Base-by-base conservation (phyloP, 1,284 basidiomycete species). In the Cutaneotrichosporon cutaneum region DNA sequence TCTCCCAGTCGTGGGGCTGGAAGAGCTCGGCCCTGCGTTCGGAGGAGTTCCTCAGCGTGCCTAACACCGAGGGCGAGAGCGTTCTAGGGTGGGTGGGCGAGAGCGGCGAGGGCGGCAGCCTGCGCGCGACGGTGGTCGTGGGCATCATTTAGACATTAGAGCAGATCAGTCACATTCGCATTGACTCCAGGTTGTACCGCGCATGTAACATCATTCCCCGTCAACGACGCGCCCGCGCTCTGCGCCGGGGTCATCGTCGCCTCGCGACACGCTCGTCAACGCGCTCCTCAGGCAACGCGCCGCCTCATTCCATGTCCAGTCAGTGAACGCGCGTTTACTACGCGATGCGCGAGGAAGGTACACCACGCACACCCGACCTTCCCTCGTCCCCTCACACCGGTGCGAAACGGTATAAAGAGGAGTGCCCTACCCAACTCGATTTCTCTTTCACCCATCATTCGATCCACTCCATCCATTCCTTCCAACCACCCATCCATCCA, bases 91-190 rank as follows among this genome's bases (percentile, higher is more conserved):
- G 75, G 71, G 69, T 70, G 16, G 73, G 72, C 27, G 73, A 77
- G 45, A 35, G 54, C n/a, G 52, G 50, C 76, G 39, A 83, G 79
- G 72, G 83, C 85, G 68, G 82, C 84, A 90, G 88, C 68, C 74
- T 92, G 67, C 80, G 90, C 51, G 89, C 88, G 47, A 90, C 88
- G 4, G 83, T 92, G 57, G 83, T 90, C 42, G 76, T 90, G 62
- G 89, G 88, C 5, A 76, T 90, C 54, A 85, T 90, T 48, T 90
- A 81, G 45, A 51, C 48, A n/a, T 18, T 32, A 32, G 24, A 51
- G 24, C 8, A 16, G 24, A 11, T 7, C 48, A 32, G 48, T 32
- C 55, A 48, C 55, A 16, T 30, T n/a, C n/a, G n/a, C 30, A 30
- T 24, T 45, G 11, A 22, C 26, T 24, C 39, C 16, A 18, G 21